These are phyloP conservation scores for Terana coerulea DNA, from an alignment of 768 basidiomycete genomes.

Conservation along the genomic window DNA sequence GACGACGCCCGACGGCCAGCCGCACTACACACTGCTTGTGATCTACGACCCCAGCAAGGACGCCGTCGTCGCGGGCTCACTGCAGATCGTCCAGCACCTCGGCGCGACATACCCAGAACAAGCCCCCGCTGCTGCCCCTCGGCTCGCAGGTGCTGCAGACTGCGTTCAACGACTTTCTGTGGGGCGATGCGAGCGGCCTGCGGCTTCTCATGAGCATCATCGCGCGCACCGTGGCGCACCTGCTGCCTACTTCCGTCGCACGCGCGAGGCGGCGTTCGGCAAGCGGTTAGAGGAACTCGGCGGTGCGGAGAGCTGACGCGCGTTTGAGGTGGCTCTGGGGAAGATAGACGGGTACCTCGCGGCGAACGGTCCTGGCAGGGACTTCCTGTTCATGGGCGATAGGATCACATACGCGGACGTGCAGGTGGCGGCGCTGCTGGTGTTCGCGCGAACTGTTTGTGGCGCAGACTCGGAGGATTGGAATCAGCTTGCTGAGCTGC, in stretches of 20 bases:
- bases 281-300: constrained; percentile 32
- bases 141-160: constrained; percentile 38
- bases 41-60: constrained; percentile 46
- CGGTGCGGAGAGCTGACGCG: constrained; percentile 34
- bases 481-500: constrained; percentile 35
- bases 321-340: constrained; percentile 30
- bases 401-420: constrained; percentile 39
- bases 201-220: no score
- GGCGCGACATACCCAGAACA: constrained; percentile 45
- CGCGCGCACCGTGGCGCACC: no score
- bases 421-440: constrained; percentile 28
- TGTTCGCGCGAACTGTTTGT: constrained; percentile 28
- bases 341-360: constrained; percentile 15
- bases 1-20: constrained; percentile 27
- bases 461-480: constrained; percentile 39
- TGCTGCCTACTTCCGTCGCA: constrained; percentile 38
- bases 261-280: constrained; percentile 32
- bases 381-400: constrained; percentile 31
- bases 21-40: constrained; percentile 44
- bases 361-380: constrained; percentile 7
- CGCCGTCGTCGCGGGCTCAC: constrained; percentile 37
- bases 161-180: no score
- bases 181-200: no score
- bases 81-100: constrained; percentile 47
- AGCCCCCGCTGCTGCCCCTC: constrained; percentile 34